Base-by-base conservation (phyloP, 257 asterid genomes). In the Solanum arcanum region DNA sequence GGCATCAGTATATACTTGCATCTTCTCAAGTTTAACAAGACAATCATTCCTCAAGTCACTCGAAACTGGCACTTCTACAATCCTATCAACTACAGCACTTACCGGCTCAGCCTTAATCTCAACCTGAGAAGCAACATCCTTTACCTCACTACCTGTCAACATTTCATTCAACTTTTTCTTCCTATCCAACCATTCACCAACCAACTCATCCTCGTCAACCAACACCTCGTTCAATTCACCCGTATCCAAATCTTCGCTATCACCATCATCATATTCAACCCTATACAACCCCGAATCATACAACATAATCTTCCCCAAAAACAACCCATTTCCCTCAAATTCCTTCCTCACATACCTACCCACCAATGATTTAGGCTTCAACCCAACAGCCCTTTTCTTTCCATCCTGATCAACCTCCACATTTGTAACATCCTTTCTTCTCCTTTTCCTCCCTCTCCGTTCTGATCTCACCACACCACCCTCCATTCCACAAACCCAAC, bases 181-280 rank as follows among this genome's bases (percentile, higher is more conserved):
- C 83, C 92, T 92, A 81, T 87, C 92, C 72, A 84, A 59, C 98
- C 98, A 96, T 80, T 92, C 90, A 86, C 92, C 94, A 76, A 78
- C 88, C 70, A 96, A 85, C 14, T 88, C 94, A 68, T 78, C 78
- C 75, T 96, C 97, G 75, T 92, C 93, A 47, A 94, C 87, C 92
- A 96, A 84, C 69, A 91, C 75, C 33, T 56, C 87, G 88, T 88
- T 92, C 59, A 92, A 88, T 89, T 94, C 94, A 62, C 92, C 83
- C 76, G 90, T 87, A 59, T 91, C 93, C 90, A 96, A 90, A 91
- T 94, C 98, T 90, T 96, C 99, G 9, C 91, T 92, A 90, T 93
- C 97, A 69, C 96, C 98, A 88, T 94, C 97, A 86, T 96, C 99
- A 76, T 95, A 96, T 23, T 88, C 91, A 47, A 96, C 90, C 90